Evolutionary conservation across 116 monocot species (phyloP).

Genomic region (Posidonia oceanica): DNA sequence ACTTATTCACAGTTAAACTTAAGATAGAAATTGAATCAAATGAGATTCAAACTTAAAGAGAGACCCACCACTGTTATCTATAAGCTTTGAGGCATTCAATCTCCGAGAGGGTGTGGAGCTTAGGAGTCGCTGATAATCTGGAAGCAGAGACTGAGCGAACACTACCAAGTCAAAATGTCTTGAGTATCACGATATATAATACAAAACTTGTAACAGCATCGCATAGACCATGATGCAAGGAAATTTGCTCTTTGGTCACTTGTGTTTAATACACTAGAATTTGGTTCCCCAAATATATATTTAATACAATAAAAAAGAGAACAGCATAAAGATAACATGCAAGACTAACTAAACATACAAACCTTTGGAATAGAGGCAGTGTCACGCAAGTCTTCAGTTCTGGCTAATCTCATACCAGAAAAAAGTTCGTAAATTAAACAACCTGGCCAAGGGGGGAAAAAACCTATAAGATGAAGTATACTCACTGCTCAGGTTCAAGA

Average conservation of each 20-base stretch:
- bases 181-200: too few species aligned
- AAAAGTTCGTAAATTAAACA: slow-evolving; percentile 96
- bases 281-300: neutral
- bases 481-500: neutral
- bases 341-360: neutral
- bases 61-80: slow-evolving; percentile 80
- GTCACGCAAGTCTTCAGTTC: slow-evolving; percentile 84
- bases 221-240: too few species aligned
- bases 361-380: slow-evolving; percentile 93
- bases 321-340: neutral
- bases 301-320: neutral
- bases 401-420: slow-evolving; percentile 68
- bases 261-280: neutral
- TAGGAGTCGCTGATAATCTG: slow-evolving; percentile 97
- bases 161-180: too few species aligned
- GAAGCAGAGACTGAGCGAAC: slow-evolving; percentile 65
- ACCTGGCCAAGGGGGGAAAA: slow-evolving; percentile 29
- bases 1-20: neutral
- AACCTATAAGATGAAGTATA: neutral
- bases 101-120: slow-evolving; percentile 90
- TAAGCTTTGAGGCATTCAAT: slow-evolving; percentile 84
- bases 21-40: neutral
- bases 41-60: neutral
- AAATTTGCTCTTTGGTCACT: too few species aligned
- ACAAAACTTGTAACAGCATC: too few species aligned